Conservation (phyloP, 176 grass and related monocot genomes). For the Cocos nucifera region DNA sequence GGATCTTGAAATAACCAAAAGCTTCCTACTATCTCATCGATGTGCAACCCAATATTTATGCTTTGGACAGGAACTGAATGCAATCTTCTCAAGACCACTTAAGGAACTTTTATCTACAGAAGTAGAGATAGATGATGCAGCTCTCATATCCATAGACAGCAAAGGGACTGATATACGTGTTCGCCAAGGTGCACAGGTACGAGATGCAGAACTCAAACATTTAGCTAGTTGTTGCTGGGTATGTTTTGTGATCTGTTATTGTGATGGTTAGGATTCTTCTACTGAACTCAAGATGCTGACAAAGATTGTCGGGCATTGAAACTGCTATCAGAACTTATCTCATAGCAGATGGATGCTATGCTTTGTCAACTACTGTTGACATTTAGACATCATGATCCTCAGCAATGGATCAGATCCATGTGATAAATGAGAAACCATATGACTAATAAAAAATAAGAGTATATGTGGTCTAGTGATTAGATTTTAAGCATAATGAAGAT, state of each 20-base stretch:
- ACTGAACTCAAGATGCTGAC: not conserved
- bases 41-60: not conserved
- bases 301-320: not conserved
- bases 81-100: constrained; percentile 88
- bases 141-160: constrained; percentile 98
- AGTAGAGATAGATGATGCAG: constrained; percentile 84
- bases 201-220: not conserved
- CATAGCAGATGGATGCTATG: too few relatives aligned
- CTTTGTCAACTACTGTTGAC: too few relatives aligned
- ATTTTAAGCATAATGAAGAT: too few relatives aligned
- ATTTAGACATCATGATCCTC: too few relatives aligned
- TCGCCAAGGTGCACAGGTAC: constrained; percentile 96
- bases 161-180: constrained; percentile 96
- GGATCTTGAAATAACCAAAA: too few relatives aligned
- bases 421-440: too few relatives aligned
- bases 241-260: not conserved
- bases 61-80: constrained; percentile 66
- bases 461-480: too few relatives aligned
- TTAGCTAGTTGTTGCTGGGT: not conserved
- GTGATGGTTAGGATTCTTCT: not conserved
- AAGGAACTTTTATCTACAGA: constrained; percentile 73
- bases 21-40: not conserved
- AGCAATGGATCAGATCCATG: too few relatives aligned
- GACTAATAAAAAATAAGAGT: too few relatives aligned
- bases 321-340: not conserved